Conservation (phyloP, 2,329 filamentous ascomycete genomes). For the Fusarium sp. region DNA sequence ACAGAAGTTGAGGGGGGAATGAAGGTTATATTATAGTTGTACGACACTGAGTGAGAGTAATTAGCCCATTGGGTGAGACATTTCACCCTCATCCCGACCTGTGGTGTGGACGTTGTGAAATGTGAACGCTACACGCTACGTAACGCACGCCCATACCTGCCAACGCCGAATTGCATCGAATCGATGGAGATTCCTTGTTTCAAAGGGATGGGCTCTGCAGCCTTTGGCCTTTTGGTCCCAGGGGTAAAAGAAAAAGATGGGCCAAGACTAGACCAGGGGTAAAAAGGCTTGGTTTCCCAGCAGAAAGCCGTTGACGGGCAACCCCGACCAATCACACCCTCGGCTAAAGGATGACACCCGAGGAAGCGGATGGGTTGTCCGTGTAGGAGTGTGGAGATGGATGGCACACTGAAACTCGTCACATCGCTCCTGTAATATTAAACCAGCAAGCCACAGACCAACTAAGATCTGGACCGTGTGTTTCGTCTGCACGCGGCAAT, state of each 20-base stretch:
- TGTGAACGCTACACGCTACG: conserved; percentile 15
- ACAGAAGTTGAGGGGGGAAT: conserved; percentile 16
- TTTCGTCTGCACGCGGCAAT: conserved; percentile 27
- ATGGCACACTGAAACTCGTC: conserved; percentile 40
- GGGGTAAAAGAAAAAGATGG: conserved; percentile 4
- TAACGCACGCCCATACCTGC: conserved; percentile 7
- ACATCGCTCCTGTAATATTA: conserved; percentile 33
- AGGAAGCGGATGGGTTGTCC: conserved; percentile 15
- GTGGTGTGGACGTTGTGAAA: conserved; percentile 22
- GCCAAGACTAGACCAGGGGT: conserved; percentile 29
- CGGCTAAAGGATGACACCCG: conserved; percentile 15
- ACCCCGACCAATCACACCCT: conserved; percentile 21
- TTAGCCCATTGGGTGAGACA: conserved; percentile 18
- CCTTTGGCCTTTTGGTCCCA: conserved; percentile 7
- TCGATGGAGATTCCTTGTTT: conserved; percentile 33
- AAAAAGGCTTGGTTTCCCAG: conserved; percentile 16
- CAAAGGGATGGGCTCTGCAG: conserved; percentile 15
- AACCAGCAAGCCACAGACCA: not conserved
- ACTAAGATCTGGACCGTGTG: conserved; percentile 22
- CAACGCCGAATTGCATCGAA: conserved; percentile 27
- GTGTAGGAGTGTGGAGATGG: conserved; percentile 27
- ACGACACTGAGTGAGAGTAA: conserved; percentile 4
- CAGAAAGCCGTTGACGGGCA: conserved; percentile 25
- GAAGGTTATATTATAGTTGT: conserved; percentile 41
- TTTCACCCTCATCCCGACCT: conserved; percentile 14